A percentile compares a stretch with the other conserved stretches of the same genome.
Evolutionary conservation across 306 rosid genomes (phyloP).

Genomic region (Gynostemma pentaphyllum): DNA sequence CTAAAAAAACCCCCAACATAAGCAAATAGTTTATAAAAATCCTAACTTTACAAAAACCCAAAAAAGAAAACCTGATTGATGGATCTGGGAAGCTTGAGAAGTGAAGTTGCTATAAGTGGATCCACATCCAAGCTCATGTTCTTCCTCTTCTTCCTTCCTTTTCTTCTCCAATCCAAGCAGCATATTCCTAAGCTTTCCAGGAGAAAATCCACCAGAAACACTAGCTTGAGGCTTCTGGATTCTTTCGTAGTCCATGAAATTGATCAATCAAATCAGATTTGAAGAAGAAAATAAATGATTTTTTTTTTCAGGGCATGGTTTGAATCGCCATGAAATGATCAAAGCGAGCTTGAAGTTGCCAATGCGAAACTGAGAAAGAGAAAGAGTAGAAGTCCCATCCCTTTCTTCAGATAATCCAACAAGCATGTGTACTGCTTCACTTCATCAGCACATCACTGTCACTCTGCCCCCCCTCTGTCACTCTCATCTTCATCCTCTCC

Average conservation of each 20-base stretch:
- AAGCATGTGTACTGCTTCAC: conserved; percentile 1
- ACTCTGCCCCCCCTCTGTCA: background rate
- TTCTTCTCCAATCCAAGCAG: conserved; percentile 78
- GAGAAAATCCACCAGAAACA: conserved; percentile 74
- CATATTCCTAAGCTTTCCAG: conserved; percentile 76
- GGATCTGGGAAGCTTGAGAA: conserved; percentile 55
- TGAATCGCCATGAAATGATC: background rate
- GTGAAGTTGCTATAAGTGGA: conserved; percentile 48
- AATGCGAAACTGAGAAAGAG: background rate
- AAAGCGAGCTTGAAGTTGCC: background rate
- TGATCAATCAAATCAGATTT: background rate
- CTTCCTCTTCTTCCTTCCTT: conserved; percentile 62
- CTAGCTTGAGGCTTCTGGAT: conserved; percentile 82
- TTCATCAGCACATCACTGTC: background rate
- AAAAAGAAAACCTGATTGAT: conserved; percentile 52
- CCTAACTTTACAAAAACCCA: background rate
- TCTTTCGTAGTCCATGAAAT: conserved; percentile 79
- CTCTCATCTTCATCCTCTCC: too few species aligned
- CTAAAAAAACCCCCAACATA: too few species aligned
- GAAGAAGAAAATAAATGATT: background rate
- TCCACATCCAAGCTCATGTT: too few species aligned
- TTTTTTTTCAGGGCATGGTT: background rate
- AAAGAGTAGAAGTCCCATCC: background rate
- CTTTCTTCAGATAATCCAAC: background rate
- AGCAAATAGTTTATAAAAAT: background rate